Base-by-base conservation (phyloP, 2,329 filamentous ascomycete genomes). In the Talaromyces sp. region DNA sequence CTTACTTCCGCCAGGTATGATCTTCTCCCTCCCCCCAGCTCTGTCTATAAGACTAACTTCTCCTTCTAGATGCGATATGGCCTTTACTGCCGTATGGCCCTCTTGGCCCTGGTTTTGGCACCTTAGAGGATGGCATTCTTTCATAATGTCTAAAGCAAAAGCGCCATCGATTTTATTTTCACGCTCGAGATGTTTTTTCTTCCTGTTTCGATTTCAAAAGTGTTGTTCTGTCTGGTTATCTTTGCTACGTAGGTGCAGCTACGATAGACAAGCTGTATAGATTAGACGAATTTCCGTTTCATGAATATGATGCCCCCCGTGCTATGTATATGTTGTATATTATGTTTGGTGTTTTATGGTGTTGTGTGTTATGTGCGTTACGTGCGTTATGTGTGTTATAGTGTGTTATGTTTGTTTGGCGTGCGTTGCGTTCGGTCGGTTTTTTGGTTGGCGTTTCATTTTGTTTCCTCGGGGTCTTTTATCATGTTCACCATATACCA, bases 1-100 rank as follows among this genome's bases (percentile, higher is more conserved):
- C 94, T 51, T 99, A 99, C 80, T 99, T 99, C 78, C 86, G 94
- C 89, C 94, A 99, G 89, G 93, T 96, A 78, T 86, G 89, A 83
- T 56, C 33, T 19, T 16, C 22, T 16, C 52, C 41, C 36, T 49
- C 10, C 49, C 41, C 29, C 50, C 2, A 13, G 20, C 46, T 14
- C 29, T 29, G 27, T 47, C n/a, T 30, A 32, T 45, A 39, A 29
- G 61, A 61, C 80, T 85, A 73, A 86, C 70, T 52, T 13, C 20
- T 13, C 27, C 33, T 42, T 56, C 53, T 68, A 97, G 92, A 97
- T 97, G 93, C 86, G 88, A 77, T 97, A 97, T 77, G 94, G 94
- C 65, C 84, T 99, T 66, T 97, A 97, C 82, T 95, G 90, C 75
- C 89, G 94, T 73, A 99, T 99, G 94, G 94, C 94, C 65, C 78